phyloP scores from a whole-genome alignment of 352 stramenopile genomes.

The Peronosclerospora sorghi region DNA sequence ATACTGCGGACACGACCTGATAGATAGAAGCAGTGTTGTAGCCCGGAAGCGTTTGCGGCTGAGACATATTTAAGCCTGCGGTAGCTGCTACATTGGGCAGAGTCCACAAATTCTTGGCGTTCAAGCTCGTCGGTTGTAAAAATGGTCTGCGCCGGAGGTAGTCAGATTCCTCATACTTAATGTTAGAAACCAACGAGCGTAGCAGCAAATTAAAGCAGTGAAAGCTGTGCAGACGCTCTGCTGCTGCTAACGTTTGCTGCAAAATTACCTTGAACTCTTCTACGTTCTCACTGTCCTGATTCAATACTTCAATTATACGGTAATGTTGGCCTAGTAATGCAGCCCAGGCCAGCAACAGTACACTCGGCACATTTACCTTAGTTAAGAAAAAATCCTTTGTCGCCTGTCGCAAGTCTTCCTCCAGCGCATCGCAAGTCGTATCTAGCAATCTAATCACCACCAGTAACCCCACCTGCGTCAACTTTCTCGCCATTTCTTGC shows the following conservation, averaged over 20 bases:
- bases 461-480: slow-evolving; percentile 28
- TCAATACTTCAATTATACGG: slow-evolving; percentile 4
- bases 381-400: slow-evolving; percentile 26
- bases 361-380: slow-evolving; percentile 21
- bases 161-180: slow-evolving; percentile 14
- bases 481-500: slow-evolving; percentile 8
- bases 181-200: slow-evolving; percentile 27
- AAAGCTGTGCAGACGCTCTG: slow-evolving; percentile 38
- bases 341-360: slow-evolving; percentile 46
- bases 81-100: slow-evolving; percentile 17
- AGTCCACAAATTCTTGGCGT: slow-evolving; percentile 20
- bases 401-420: slow-evolving; percentile 9
- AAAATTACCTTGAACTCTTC: slow-evolving; percentile 27
- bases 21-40: slow-evolving; percentile 21
- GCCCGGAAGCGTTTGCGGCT: neutral
- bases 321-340: slow-evolving; percentile 40
- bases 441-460: slow-evolving; percentile 27
- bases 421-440: slow-evolving; percentile 6
- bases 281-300: slow-evolving; percentile 5
- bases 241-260: slow-evolving; percentile 27
- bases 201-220: slow-evolving; percentile 43
- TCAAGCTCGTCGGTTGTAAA: slow-evolving; percentile 17
- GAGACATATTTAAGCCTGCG: neutral
- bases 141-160: slow-evolving; percentile 7
- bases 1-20: slow-evolving; percentile 41